Evolutionary conservation across 108 stramenopile species (phyloP).

Genomic region (Pseudonitzschia multiseries): DNA sequence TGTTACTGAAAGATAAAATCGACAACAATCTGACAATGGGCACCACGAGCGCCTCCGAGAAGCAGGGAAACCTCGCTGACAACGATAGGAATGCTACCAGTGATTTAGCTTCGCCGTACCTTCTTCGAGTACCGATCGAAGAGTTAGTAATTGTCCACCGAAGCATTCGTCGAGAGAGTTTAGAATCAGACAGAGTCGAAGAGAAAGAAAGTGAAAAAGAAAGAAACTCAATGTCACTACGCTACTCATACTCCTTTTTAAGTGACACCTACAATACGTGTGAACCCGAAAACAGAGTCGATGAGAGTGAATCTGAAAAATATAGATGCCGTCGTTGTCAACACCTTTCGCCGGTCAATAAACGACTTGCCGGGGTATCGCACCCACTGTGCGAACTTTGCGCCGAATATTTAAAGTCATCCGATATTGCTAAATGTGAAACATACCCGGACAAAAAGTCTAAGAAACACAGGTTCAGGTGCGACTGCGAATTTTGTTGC

Average conservation of each 20-base stretch:
- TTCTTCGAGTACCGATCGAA: constrained; percentile 43
- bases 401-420: constrained; percentile 3
- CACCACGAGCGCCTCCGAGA: background rate
- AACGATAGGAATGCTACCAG: background rate
- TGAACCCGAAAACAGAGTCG: background rate
- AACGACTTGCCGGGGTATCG: constrained; percentile 1
- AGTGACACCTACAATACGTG: constrained; percentile 24
- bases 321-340: constrained; percentile 12
- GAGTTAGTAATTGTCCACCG: constrained; percentile 50
- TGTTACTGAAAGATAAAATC: background rate
- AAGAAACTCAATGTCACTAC: constrained; percentile 16
- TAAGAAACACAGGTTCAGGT: background rate
- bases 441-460: background rate
- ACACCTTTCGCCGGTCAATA: background rate
- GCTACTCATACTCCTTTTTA: constrained; percentile 41
- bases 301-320: background rate
- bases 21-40: background rate
- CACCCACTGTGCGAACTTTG: background rate
- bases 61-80: background rate
- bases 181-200: background rate
- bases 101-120: background rate
- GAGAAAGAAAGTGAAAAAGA: too few relatives aligned
- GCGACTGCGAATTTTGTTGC: constrained; percentile 4
- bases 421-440: background rate
- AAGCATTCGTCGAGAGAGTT: constrained; percentile 23